Base-by-base conservation (phyloP, 768 basidiomycete species). In the Kwoniella dejecticola region DNA sequence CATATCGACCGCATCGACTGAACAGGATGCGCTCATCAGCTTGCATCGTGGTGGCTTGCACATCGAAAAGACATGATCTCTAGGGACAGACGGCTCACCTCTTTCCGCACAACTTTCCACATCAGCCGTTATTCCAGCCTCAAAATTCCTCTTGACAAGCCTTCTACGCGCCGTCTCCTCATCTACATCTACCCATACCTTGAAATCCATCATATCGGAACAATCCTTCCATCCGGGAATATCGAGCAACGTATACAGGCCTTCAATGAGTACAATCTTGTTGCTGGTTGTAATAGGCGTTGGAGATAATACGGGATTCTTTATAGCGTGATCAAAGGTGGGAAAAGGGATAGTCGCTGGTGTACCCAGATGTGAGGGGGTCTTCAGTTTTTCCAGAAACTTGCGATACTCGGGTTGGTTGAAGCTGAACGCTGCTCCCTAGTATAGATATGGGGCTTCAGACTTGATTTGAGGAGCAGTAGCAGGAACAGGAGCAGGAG, bases 351-450 rank as follows among this genome's bases (percentile, higher is more conserved):
- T 72, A 45, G 23, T 31, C 8, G 57, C 31, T 56, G 68, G 27
- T 40, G 48, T 6, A n/a, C 56, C 29, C 26, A 70, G 38, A n/a
- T n/a, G n/a, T n/a, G n/a, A n/a, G 21, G 68, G 87, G 77, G 77
- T 56, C 19, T 85, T 84, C 8, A 96, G 80, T 12, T 81, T 74
- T 15, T 78, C 79, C 12, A 93, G 80, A 68, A 94, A 94, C 0
- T 81, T 70, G 55, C 86, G 83, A 77, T 92, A 96, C 24, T 82
- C 81, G n/a, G 76, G 66, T 4, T 84, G 86, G 67, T 96, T 88
- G 71, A 97, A 97, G 1, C 93, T 96, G 89, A 91, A 95, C 67
- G 92, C 89, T 13, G 83, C 87, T 2, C 94, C 94, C 57, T n/a
- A n/a, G n/a, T 68, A 53, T 31, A 42, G 19, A 42, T 42, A 17